Conservation (phyloP, 148 eudicot species). For the Fagopyrum tataricum region DNA sequence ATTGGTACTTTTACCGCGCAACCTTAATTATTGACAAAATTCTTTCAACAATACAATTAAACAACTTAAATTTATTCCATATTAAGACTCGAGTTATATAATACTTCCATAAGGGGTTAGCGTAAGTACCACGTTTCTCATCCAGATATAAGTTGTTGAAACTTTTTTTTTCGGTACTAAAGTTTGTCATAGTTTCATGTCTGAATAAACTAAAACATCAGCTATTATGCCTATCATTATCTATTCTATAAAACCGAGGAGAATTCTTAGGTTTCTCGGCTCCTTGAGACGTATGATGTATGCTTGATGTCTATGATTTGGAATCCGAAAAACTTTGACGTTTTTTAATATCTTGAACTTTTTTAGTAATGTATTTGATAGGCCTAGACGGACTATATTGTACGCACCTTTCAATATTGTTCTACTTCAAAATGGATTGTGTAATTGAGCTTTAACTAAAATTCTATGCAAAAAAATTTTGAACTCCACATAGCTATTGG, state of each 20-base stretch:
- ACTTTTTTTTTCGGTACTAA: constrained; percentile 12
- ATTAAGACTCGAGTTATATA: neutral
- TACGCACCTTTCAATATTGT: constrained; percentile 26
- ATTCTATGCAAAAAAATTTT: neutral
- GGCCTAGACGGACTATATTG: constrained; percentile 34
- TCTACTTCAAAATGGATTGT: constrained; percentile 30
- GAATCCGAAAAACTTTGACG: constrained; percentile 16
- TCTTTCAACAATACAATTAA: neutral
- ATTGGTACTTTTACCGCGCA: neutral
- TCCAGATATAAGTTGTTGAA: constrained; percentile 8
- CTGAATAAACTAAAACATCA: constrained; percentile 18
- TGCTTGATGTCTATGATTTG: constrained; percentile 12
- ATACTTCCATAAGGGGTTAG: neutral
- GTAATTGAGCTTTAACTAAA: neutral
- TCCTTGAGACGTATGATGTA: constrained; percentile 34
- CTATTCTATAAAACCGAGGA: constrained; percentile 10
- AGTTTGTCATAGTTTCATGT: constrained; percentile 15
- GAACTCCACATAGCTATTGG: neutral
- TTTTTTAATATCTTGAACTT: constrained; percentile 20
- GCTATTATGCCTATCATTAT: constrained; percentile 14
- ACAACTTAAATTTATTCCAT: neutral
- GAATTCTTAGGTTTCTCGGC: constrained; percentile 17
- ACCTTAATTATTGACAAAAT: neutral
- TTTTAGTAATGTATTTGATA: constrained; percentile 62
- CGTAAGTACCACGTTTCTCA: constrained; percentile 23